phyloP scores from a whole-genome alignment of 495 filamentous ascomycete genomes.

The Aspergillus wentii region DNA sequence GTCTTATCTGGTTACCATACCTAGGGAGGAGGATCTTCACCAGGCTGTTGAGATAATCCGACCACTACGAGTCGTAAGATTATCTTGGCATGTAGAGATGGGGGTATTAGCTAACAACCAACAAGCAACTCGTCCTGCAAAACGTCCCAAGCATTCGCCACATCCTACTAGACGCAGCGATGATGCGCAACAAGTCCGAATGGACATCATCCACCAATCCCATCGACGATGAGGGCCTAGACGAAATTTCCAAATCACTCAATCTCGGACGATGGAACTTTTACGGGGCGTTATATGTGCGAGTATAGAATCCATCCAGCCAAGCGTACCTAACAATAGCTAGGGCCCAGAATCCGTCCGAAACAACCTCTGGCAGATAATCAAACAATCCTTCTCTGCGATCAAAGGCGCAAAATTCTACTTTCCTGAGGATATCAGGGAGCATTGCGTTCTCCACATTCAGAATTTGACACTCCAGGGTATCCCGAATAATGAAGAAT shows the following conservation, averaged over 20 bases:
- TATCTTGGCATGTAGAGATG: too few relatives aligned
- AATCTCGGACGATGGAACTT: constrained; percentile 48
- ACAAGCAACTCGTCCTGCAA: constrained; percentile 33
- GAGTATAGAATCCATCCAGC: constrained; percentile 9
- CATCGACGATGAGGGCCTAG: constrained; percentile 12
- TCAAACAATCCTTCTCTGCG: constrained; percentile 40
- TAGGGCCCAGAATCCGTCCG: constrained; percentile 34
- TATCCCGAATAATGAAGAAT: constrained; percentile 43
- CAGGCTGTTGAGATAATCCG: constrained; percentile 47
- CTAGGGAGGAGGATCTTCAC: constrained; percentile 45
- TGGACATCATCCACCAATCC: constrained; percentile 31
- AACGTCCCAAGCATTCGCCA: constrained; percentile 49
- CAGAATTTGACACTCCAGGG: constrained; percentile 35
- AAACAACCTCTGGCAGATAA: constrained; percentile 33
- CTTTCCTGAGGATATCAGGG: constrained; percentile 32
- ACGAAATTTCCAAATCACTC: constrained; percentile 27
- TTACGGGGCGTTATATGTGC: constrained; percentile 47
- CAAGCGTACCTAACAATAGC: neutral
- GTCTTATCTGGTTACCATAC: constrained; percentile 47
- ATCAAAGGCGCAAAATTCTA: constrained; percentile 42
- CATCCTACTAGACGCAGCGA: constrained; percentile 41
- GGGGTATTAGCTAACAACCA: neutral
- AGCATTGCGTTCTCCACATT: constrained; percentile 30
- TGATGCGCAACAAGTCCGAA: constrained; percentile 29
- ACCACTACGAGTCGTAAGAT: constrained; percentile 37